phyloP scores from a whole-genome alignment of 2,329 filamentous ascomycete genomes.

The Penicillium sp. region DNA sequence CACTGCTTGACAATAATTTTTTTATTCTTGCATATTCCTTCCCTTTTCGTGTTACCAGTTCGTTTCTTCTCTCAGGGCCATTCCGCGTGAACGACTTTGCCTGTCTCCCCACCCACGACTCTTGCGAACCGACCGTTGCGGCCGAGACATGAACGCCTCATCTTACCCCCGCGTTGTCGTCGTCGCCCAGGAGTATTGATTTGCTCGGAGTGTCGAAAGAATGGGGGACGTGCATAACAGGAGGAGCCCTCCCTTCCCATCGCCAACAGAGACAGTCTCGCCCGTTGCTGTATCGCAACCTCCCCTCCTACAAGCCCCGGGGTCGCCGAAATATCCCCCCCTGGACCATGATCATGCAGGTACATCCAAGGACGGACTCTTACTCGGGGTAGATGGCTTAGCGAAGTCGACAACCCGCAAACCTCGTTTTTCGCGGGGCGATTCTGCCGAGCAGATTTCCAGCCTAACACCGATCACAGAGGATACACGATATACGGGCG shows the following conservation, averaged over 20 bases:
- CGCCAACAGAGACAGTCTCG: constrained; percentile 39
- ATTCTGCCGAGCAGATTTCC: constrained; percentile 16
- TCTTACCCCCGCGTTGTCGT: constrained; percentile 29
- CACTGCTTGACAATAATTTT: not conserved
- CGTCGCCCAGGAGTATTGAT: constrained; percentile 34
- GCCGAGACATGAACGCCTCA: constrained; percentile 38
- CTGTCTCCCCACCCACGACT: not conserved
- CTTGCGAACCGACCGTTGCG: constrained; percentile 22
- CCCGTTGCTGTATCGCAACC: constrained; percentile 28
- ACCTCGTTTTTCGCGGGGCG: constrained; percentile 24
- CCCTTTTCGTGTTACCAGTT: not conserved
- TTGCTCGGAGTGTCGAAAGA: constrained; percentile 31
- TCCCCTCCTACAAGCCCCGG: constrained; percentile 27
- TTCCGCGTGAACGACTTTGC: not conserved
- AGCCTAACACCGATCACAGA: constrained; percentile 24
- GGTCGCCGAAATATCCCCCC: constrained; percentile 17
- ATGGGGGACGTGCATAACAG: constrained; percentile 40
- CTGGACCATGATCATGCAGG: constrained; percentile 15
- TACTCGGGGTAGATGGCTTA: constrained; percentile 8
- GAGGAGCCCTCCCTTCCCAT: constrained; percentile 42
- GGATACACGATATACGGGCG: constrained; percentile 22
- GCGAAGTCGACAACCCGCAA: constrained; percentile 1
- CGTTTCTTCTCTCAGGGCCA: not conserved
- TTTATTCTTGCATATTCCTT: constrained; percentile 5
- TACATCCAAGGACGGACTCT: constrained; percentile 11